A percentile compares a stretch with the other conserved stretches of the same genome.
Conservation (phyloP, 306 rosid species). For the Quillaja saponaria region DNA sequence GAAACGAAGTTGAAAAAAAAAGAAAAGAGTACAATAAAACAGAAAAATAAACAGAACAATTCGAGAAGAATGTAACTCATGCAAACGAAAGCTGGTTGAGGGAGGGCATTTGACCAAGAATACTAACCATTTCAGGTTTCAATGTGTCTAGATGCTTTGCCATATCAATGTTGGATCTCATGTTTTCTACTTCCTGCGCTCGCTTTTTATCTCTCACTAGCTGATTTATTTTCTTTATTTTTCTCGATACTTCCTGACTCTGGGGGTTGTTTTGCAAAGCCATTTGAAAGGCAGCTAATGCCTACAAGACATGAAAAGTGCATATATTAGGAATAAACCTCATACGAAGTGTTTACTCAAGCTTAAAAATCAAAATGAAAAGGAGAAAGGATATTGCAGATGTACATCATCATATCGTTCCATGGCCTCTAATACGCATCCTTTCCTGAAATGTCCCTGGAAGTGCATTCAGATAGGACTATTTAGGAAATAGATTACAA, state of each 20-base stretch:
- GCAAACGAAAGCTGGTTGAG: too few relatives aligned
- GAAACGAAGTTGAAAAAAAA: not conserved
- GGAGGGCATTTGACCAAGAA: too few relatives aligned
- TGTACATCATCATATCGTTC: slow-evolving; percentile 84
- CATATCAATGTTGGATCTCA: slow-evolving; percentile 85
- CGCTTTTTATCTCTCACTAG: slow-evolving; percentile 66
- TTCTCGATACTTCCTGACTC: slow-evolving; percentile 86
- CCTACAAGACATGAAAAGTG: slow-evolving; percentile 50
- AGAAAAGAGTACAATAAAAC: slow-evolving; percentile 24
- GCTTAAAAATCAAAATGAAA: slow-evolving; percentile 14
- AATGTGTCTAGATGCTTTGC: slow-evolving; percentile 69
- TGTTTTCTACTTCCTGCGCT: slow-evolving; percentile 76
- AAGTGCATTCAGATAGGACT: slow-evolving; percentile 38
- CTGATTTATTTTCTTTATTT: slow-evolving; percentile 80
- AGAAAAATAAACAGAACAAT: not conserved
- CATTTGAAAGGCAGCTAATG: slow-evolving; percentile 74
- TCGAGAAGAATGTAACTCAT: too few relatives aligned
- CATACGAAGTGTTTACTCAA: slow-evolving; percentile 10
- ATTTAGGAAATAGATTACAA: slow-evolving; percentile 20
- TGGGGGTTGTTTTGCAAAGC: slow-evolving; percentile 77
- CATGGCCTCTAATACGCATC: slow-evolving; percentile 94
- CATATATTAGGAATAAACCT: slow-evolving; percentile 31
- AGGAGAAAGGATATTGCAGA: slow-evolving; percentile 20
- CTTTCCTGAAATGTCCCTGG: slow-evolving; percentile 96
- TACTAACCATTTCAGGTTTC: slow-evolving; percentile 84